Evolutionary conservation across 1,139 yeast genomes (phyloP).

Genomic region (Diutina pseudorugosa): DNA sequence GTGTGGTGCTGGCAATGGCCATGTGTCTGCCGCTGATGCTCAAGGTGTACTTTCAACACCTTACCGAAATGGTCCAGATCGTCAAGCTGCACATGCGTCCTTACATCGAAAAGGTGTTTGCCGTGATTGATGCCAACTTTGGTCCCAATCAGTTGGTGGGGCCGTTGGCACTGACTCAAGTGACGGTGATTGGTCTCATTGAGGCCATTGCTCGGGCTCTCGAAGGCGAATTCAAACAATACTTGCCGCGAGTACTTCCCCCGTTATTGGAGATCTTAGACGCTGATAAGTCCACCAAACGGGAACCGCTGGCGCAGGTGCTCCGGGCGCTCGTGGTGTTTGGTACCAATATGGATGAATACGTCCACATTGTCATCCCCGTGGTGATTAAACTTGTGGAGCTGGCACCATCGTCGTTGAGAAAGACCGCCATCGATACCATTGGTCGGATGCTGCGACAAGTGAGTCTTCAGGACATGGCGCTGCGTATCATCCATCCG

Average conservation of each 20-base stretch:
- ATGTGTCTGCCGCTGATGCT: conserved; percentile 72
- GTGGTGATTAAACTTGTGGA: conserved; percentile 76
- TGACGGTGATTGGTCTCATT: conserved; percentile 66
- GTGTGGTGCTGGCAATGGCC: conserved; percentile 75
- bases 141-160: conserved; percentile 27
- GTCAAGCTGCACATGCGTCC: conserved; percentile 89
- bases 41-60: conserved; percentile 82
- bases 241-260: conserved; percentile 68
- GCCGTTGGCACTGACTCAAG: conserved; percentile 24
- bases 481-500: conserved; percentile 85
- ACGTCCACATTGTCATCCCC: conserved; percentile 75
- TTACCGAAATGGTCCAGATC: conserved; percentile 66
- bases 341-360: conserved; percentile 82
- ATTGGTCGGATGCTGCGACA: conserved; percentile 70
- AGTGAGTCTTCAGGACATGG: conserved; percentile 74
- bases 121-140: conserved; percentile 65
- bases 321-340: conserved; percentile 80
- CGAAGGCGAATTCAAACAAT: conserved; percentile 84
- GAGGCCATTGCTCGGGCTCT: conserved; percentile 80
- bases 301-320: conserved; percentile 62
- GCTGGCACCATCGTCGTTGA: conserved; percentile 43
- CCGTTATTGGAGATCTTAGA: conserved; percentile 68
- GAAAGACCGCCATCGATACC: conserved; percentile 72
- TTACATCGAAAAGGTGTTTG: conserved; percentile 66
- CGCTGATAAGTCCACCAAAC: conserved; percentile 55